Percentiles rank a stretch among this genome's conserved stretches.
Evolutionary conservation across 2,329 filamentous ascomycete genomes (phyloP).

Genomic region (Teratosphaeria gauchensis): DNA sequence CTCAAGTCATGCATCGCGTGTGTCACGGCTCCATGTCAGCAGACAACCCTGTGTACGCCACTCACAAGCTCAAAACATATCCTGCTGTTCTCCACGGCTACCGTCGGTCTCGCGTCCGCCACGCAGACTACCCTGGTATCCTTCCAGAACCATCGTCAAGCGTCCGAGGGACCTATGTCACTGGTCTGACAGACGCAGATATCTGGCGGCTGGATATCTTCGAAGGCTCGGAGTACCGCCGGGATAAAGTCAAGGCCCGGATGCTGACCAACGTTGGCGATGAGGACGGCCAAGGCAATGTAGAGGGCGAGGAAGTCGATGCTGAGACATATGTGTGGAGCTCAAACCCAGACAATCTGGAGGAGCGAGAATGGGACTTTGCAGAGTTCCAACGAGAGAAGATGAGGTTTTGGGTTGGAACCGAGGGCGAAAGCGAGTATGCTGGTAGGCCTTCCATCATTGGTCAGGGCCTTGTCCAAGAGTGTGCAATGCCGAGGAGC

Average conservation of each 20-base stretch:
- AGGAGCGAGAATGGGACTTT: slow-evolving; percentile 79
- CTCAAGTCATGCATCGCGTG: slow-evolving; percentile 75
- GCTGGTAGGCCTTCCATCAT: slow-evolving; percentile 30
- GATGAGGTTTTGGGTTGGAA: slow-evolving; percentile 49
- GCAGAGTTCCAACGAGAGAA: slow-evolving; percentile 72
- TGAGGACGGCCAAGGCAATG: slow-evolving; percentile 20
- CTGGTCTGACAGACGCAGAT: slow-evolving; percentile 69
- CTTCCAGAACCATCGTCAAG: slow-evolving; percentile 33
- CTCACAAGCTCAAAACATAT: slow-evolving; percentile 49
- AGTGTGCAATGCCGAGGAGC: neutral
- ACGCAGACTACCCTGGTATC: slow-evolving; percentile 75
- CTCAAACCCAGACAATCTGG: slow-evolving; percentile 42
- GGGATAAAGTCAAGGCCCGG: slow-evolving; percentile 38
- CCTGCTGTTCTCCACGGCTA: slow-evolving; percentile 69
- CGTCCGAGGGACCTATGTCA: slow-evolving; percentile 68
- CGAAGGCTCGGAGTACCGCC: slow-evolving; percentile 66
- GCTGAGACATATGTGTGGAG: slow-evolving; percentile 45
- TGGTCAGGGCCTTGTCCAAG: slow-evolving; percentile 8
- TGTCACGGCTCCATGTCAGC: slow-evolving; percentile 53
- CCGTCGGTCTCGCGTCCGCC: slow-evolving; percentile 58
- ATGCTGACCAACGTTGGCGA: slow-evolving; percentile 15
- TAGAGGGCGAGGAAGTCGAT: slow-evolving; percentile 33
- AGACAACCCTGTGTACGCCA: slow-evolving; percentile 38
- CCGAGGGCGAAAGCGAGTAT: slow-evolving; percentile 35
- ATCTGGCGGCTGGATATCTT: slow-evolving; percentile 68